These are phyloP conservation scores for Haberlea rhodopensis DNA, from an alignment of 257 asterid genomes.

Conservation along the genomic window DNA sequence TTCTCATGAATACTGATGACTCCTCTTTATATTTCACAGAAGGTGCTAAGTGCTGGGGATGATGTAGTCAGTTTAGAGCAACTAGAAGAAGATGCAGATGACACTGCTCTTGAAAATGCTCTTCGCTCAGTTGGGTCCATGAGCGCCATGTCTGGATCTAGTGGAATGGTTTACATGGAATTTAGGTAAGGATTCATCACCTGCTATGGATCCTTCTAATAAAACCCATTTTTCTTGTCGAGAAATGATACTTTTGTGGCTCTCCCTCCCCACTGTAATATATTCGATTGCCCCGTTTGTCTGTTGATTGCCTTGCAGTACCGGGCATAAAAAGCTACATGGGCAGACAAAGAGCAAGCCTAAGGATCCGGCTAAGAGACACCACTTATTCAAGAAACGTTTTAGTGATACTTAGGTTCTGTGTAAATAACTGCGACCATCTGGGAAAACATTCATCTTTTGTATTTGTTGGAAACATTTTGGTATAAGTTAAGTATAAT, in stretches of 20 bases:
- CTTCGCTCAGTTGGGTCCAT: conserved; percentile 69
- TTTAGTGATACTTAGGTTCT: conserved; percentile 41
- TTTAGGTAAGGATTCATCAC: conserved; percentile 49
- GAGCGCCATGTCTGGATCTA: conserved; percentile 93
- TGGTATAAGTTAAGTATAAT: no score
- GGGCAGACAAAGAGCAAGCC: no score
- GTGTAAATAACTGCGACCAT: neutral
- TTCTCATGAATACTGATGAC: neutral
- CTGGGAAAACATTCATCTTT: neutral
- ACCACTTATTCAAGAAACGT: conserved; percentile 81
- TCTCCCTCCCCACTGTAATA: no score
- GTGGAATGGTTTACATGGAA: conserved; percentile 90
- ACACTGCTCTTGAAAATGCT: conserved; percentile 80
- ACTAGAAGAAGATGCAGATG: no score
- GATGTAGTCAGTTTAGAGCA: no score
- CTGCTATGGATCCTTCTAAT: neutral
- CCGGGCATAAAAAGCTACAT: conserved; percentile 48
- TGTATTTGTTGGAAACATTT: neutral
- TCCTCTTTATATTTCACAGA: conserved; percentile 12
- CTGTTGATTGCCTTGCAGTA: no score
- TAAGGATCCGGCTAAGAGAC: conserved; percentile 77
- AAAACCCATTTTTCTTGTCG: neutral
- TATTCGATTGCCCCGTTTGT: no score
- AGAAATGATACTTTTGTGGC: no score
- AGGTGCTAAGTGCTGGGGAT: no score